Evolutionary conservation across 2,329 filamentous ascomycete species (phyloP), one percentile per base, ranked within the genome.

Genomic region (Alternaria sp.): DNA sequence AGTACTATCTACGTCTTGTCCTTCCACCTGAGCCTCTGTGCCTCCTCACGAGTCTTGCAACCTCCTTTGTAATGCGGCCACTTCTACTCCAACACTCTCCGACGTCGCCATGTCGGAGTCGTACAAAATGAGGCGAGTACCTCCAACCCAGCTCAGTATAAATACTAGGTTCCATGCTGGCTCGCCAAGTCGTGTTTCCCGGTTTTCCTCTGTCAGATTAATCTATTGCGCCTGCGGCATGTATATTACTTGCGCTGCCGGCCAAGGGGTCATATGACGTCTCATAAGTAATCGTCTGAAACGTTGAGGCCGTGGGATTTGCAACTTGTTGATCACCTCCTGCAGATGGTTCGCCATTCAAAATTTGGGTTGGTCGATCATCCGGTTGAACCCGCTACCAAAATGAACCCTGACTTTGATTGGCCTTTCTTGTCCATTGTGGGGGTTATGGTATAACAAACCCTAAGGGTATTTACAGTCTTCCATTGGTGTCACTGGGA

Each of bases 81-180:
- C 4, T 33, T 23, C 34, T 17, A 36, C 33, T 53, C 11, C 1
- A 5, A 34, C 17, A 17, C 33, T n/a, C 23, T 36, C 45, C 13
- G 29, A 24, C 5, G 28, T 51, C 14, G 17, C 26, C 23, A 21
- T 36, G 34, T 36, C 21, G 11, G 9, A 34, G 37, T 14, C 23
- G 36, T 39, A 40, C 11, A 45, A 49, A 46, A 52, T 45, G 33
- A 59, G 54, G 61, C 63, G 58, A 62, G 26, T 54, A 39, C 63
- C 61, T 54, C 28, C 24, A 49, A 65, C 63, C 63, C 23, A 62
- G 59, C 59, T 46, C 42, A n/a, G 41, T 63, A 63, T 33, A 66
- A 56, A 26, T 11, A 14, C 37, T 33, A 39, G 50, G 50, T 42
- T 28, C 44, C 33, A 55, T 29, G 52, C 51, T 65, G 56, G 58